Base-by-base conservation (phyloP, 1,139 yeast species). In the Hansenula anomala region DNA sequence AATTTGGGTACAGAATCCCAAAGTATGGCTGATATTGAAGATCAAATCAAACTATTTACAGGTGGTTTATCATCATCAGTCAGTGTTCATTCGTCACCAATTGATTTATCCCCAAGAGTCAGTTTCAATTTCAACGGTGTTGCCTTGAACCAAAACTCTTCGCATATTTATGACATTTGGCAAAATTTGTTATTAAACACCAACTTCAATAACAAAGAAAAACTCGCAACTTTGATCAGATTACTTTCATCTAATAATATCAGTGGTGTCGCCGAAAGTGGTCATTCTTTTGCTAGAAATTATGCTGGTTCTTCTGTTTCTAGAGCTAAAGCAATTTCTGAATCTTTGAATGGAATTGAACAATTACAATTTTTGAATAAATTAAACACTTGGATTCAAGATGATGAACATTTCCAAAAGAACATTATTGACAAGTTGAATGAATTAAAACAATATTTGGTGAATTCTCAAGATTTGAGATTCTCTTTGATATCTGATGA, bases 221-320 rank as follows among this genome's bases (percentile, higher is more conserved):
- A 90, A 54, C 67, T 92, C 43, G 69, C 77, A 45, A 79, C 87
- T 2, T 67, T 92, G 47, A 77, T 94, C 33, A 85, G 83, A 51
- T 75, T 81, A 37, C 62, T 82, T 56, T 84, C 87, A 0, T 84
- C 90, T 32, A 90, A 88, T 52, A 88, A 86, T 52, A 67, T 89
- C 49, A 80, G 89, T 51, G 69, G 73, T 11, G 75, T 89, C 37
- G 92, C 96, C 7, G 95, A 90, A 45, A 69, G 84, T 36, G 99
- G 99, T 1, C 97, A 92, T 56, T 69, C 83, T 2, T 90, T 73
- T 61, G 96, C 97, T 2, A 73, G 80, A 48, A 71, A 80, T 6
- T 77, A 67, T 49, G 81, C 95, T 4, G 69, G 76, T 30, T 74
- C 96, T 0, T 73, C 78, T 28, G 64, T 88, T 12, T 76, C 88